A percentile compares a stretch with the other conserved stretches of the same genome.
Conservation (phyloP, 1,284 basidiomycete genomes). For the Trichosporon coremiiforme region DNA sequence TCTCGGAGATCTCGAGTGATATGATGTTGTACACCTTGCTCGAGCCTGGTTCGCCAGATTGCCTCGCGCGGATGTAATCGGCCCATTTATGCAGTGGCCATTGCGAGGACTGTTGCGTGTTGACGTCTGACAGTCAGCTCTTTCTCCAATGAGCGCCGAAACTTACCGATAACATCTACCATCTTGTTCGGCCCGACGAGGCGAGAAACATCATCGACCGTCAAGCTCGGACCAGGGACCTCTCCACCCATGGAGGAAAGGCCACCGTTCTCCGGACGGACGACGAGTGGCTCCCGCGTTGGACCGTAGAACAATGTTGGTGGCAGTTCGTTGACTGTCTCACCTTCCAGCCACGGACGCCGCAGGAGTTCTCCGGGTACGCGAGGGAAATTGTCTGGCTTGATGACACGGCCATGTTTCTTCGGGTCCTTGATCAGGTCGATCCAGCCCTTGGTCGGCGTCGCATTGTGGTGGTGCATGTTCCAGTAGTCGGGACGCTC, state of each 20-base stretch:
- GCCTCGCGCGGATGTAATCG: slow-evolving; percentile 66
- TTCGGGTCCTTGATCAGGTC: slow-evolving; percentile 52
- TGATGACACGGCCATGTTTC: slow-evolving; percentile 47
- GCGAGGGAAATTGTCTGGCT: slow-evolving; percentile 40
- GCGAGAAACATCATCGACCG: slow-evolving; percentile 70
- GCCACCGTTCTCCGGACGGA: slow-evolving; percentile 48
- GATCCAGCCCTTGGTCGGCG: slow-evolving; percentile 54
- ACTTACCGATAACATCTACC: slow-evolving; percentile 84
- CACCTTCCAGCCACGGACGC: slow-evolving; percentile 43
- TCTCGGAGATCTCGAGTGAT: slow-evolving; percentile 79
- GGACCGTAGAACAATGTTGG: slow-evolving; percentile 50
- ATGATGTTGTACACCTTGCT: slow-evolving; percentile 85
- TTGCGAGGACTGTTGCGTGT: slow-evolving; percentile 72
- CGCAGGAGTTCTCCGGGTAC: slow-evolving; percentile 36
- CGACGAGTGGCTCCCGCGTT: slow-evolving; percentile 48
- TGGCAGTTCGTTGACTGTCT: slow-evolving; percentile 21
- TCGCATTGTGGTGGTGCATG: slow-evolving; percentile 52
- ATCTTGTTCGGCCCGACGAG: slow-evolving; percentile 74
- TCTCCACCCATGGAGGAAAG: slow-evolving; percentile 51
- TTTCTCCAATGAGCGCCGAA: background rate
- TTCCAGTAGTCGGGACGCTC: slow-evolving; percentile 53
- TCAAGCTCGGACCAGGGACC: slow-evolving; percentile 46
- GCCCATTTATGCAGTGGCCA: slow-evolving; percentile 93
- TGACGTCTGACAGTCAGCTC: slow-evolving; percentile 65
- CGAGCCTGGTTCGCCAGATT: background rate